Evolutionary conservation across 805 yeast species (phyloP).

Genomic region (Tetrapisispora namnaoensis): DNA sequence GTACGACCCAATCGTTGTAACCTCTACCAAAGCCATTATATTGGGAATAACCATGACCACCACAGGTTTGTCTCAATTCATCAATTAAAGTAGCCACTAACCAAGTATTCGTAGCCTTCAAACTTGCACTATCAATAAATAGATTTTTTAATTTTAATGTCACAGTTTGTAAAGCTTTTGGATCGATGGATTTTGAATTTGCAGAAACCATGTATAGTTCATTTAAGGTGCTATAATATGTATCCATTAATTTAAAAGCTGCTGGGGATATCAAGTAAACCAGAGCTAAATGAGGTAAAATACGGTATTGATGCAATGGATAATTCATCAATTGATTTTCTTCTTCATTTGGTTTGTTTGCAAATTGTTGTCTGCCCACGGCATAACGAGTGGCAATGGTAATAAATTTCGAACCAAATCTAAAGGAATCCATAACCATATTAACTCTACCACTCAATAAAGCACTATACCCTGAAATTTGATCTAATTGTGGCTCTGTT

Average conservation of each 20-base stretch:
- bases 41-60: conserved; percentile 94
- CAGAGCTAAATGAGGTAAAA: conserved; percentile 75
- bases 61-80: conserved; percentile 87
- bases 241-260: conserved; percentile 48
- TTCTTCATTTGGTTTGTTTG: conserved; percentile 29
- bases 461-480: conserved; percentile 73
- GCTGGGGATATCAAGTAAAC: conserved; percentile 69
- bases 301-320: conserved; percentile 80
- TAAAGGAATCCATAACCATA: conserved; percentile 80
- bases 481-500: conserved; percentile 67
- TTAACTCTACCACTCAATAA: conserved; percentile 79
- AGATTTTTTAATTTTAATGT: conserved; percentile 53
- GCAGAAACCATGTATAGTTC: conserved; percentile 46
- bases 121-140: conserved; percentile 76
- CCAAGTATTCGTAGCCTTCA: conserved; percentile 89
- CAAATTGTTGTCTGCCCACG: conserved; percentile 80
- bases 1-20: conserved; percentile 90
- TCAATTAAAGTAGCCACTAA: conserved; percentile 68
- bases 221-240: conserved; percentile 40
- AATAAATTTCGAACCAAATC: conserved; percentile 66
- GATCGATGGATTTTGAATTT: conserved; percentile 31
- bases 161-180: conserved; percentile 37
- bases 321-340: conserved; percentile 69
- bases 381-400: conserved; percentile 87
- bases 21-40: conserved; percentile 87